Conservation (phyloP, 108 stramenopile species). For the Stephanodiscus triporus region DNA sequence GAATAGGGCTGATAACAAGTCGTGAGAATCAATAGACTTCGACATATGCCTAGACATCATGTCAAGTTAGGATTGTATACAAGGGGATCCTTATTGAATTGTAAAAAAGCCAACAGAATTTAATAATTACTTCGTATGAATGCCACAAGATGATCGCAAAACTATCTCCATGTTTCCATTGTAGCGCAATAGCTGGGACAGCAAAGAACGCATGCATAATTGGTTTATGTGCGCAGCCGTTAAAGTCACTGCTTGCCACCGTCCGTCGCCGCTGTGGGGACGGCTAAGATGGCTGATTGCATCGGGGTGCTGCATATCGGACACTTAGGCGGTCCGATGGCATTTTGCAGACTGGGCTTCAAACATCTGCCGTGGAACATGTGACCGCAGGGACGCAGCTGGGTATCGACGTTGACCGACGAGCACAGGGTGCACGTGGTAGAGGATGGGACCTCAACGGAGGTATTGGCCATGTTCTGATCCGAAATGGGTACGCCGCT, state of each 20-base stretch:
- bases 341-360: conserved; percentile 78
- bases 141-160: background rate
- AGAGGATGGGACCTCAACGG: conserved; percentile 80
- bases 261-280: conserved; percentile 60
- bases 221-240: background rate
- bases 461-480: conserved; percentile 33
- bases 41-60: too few relatives aligned
- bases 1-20: too few relatives aligned
- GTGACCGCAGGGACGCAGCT: conserved; percentile 89
- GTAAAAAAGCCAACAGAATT: background rate
- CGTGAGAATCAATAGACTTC: too few relatives aligned
- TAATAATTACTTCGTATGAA: background rate
- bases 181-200: background rate
- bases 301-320: conserved; percentile 77
- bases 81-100: too few relatives aligned
- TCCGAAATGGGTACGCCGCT: conserved; percentile 17
- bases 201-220: background rate
- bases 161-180: background rate
- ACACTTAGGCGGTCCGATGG: conserved; percentile 76
- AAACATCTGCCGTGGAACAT: conserved; percentile 92
- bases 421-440: conserved; percentile 80
- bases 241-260: background rate
- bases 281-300: conserved; percentile 79
- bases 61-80: too few relatives aligned
- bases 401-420: conserved; percentile 82